A percentile compares a stretch with the other conserved stretches of the same genome.
Conservation (phyloP, 768 basidiomycete species). For the Amanita thiersii region DNA sequence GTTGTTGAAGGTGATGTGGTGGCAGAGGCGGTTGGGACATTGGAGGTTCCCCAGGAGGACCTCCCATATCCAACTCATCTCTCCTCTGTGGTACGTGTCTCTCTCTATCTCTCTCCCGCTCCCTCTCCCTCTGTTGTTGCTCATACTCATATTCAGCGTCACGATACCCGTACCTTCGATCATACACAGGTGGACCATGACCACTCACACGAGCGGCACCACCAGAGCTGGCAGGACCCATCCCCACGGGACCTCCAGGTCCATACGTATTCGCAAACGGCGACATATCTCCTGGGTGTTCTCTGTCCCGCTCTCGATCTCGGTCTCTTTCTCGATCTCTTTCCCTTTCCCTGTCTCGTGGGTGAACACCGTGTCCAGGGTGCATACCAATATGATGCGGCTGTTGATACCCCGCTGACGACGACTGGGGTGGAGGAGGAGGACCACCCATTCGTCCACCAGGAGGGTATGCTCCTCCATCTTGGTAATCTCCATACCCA, state of each 20-base stretch:
- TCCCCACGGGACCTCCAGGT: background rate
- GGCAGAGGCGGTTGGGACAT: constrained; percentile 10
- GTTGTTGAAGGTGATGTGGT: constrained; percentile 6
- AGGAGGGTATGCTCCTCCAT: background rate
- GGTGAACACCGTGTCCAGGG: background rate
- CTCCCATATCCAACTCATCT: background rate
- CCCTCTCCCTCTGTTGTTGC: constrained; percentile 1
- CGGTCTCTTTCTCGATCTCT: constrained; percentile 1
- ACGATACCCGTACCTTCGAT: background rate
- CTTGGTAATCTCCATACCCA: constrained; percentile 5
- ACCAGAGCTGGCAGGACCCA: background rate
- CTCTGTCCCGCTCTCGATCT: constrained; percentile 2
- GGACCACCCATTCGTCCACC: constrained; percentile 1
- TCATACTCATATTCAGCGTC: constrained; percentile 6
- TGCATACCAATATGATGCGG: background rate
- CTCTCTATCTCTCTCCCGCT: background rate
- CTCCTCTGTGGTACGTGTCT: background rate
- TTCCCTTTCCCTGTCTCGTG: constrained; percentile 1
- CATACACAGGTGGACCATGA: constrained; percentile 2
- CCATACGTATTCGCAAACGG: constrained; percentile 6
- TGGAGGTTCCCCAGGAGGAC: constrained; percentile 11
- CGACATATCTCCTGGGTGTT: constrained; percentile 6
- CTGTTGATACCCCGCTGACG: constrained; percentile 2
- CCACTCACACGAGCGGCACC: constrained; percentile 1
- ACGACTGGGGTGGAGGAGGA: constrained; percentile 1